phyloP scores from a whole-genome alignment of 1,284 basidiomycete species.

The Cryptococcus sp. region DNA sequence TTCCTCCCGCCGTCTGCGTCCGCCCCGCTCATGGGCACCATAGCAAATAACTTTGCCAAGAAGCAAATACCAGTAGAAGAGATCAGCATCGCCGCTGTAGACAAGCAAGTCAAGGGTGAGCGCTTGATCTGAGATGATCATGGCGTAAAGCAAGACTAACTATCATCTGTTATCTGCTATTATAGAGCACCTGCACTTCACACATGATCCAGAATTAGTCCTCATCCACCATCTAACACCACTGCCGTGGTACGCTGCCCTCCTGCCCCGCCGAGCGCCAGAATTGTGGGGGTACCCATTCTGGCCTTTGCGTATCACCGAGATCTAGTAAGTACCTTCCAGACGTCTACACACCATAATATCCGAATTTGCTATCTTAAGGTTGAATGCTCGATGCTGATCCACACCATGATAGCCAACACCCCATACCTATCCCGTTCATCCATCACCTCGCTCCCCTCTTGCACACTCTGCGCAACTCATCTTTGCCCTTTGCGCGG shows the following conservation, averaged over 20 bases:
- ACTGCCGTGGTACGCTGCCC: slow-evolving; percentile 17
- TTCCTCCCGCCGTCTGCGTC: slow-evolving; percentile 15
- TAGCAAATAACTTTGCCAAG: slow-evolving; percentile 7
- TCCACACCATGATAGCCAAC: slow-evolving; percentile 15
- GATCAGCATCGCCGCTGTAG: slow-evolving; percentile 7
- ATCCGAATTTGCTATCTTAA: too few relatives aligned
- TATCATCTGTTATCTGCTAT: neutral
- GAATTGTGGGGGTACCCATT: slow-evolving; percentile 43
- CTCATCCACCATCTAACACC: slow-evolving; percentile 35
- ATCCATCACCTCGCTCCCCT: slow-evolving; percentile 13
- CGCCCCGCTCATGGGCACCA: neutral
- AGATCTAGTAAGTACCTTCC: slow-evolving; percentile 37
- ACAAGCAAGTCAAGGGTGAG: slow-evolving; percentile 13
- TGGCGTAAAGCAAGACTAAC: neutral
- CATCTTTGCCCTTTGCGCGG: slow-evolving; percentile 16
- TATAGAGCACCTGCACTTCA: slow-evolving; percentile 19
- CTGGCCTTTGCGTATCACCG: slow-evolving; percentile 42
- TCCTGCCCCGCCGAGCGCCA: slow-evolving; percentile 37
- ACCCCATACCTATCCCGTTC: slow-evolving; percentile 31
- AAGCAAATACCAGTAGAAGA: slow-evolving; percentile 2
- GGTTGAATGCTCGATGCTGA: too few relatives aligned
- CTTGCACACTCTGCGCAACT: slow-evolving; percentile 11
- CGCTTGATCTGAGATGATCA: neutral
- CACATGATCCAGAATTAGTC: slow-evolving; percentile 35
- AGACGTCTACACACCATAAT: neutral